phyloP scores from a whole-genome alignment of 768 basidiomycete species.

The Boletellus ananiceps region DNA sequence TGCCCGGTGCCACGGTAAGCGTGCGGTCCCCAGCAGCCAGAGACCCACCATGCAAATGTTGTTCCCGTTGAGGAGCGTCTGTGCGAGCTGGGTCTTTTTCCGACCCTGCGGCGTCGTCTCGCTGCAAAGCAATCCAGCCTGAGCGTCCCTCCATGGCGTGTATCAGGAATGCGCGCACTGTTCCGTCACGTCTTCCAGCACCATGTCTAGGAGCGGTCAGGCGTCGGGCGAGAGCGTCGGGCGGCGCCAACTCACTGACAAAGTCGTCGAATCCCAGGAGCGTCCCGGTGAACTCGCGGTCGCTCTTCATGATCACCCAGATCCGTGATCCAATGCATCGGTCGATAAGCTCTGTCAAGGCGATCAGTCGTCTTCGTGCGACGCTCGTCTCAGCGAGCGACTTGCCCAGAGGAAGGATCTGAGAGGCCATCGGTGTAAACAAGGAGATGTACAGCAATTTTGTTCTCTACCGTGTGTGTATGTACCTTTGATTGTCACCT shows the following conservation, averaged over 20 bases:
- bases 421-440: constrained; percentile 68
- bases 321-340: constrained; percentile 95
- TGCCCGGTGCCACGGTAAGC: constrained; percentile 19
- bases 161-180: constrained; percentile 57
- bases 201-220: constrained; percentile 60
- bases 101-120: constrained; percentile 80
- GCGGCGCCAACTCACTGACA: constrained; percentile 74
- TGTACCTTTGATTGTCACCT: constrained; percentile 12
- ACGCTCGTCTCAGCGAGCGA: neutral
- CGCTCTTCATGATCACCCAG: constrained; percentile 98
- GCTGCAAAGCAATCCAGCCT: constrained; percentile 38
- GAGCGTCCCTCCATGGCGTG: neutral
- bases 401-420: constrained; percentile 87
- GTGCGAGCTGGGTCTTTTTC: constrained; percentile 76
- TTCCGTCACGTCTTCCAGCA: constrained; percentile 94
- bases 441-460: too few relatives aligned
- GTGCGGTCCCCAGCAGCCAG: neutral
- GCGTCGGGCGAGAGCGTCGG: neutral
- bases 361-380: neutral
- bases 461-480: too few relatives aligned
- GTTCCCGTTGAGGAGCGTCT: constrained; percentile 90
- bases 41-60: constrained; percentile 89
- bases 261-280: constrained; percentile 97
- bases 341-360: constrained; percentile 80
- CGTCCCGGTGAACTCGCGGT: constrained; percentile 94